These are phyloP conservation scores for Polysphondylium violaceum DNA, from an alignment of 78 protist species.

Conservation along the genomic window DNA sequence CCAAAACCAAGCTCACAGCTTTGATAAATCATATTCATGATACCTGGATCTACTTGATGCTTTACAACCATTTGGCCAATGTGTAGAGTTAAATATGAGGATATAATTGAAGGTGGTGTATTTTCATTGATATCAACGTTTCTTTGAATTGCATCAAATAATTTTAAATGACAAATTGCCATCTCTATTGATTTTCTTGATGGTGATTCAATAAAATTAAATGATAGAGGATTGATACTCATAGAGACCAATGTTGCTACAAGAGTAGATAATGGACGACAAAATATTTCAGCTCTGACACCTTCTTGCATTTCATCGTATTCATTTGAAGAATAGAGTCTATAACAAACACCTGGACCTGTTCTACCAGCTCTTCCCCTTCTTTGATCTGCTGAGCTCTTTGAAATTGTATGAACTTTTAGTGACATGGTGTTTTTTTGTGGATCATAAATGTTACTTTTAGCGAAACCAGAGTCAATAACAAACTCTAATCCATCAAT, in stretches of 20 bases:
- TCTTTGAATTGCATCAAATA: neutral
- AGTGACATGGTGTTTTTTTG: constrained; percentile 90
- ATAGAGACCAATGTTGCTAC: neutral
- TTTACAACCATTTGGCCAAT: neutral
- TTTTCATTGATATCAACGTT: neutral
- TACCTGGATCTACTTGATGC: neutral
- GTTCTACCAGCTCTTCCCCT: constrained; percentile 97
- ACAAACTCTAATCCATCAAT: constrained; percentile 94
- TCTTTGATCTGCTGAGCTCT: constrained; percentile 93
- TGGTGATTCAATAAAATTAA: neutral
- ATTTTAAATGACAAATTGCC: neutral
- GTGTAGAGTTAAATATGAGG: neutral
- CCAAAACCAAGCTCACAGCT: neutral
- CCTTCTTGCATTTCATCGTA: neutral
- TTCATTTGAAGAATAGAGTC: constrained; percentile 71
- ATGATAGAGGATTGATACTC: neutral
- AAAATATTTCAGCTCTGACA: neutral
- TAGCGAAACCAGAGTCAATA: constrained; percentile 94
- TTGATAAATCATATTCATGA: neutral
- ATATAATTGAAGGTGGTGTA: neutral
- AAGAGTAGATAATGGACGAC: constrained; percentile 8
- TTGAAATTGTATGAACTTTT: constrained; percentile 82
- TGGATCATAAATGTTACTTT: constrained; percentile 87
- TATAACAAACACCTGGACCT: constrained; percentile 74
- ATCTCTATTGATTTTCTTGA: neutral